Evolutionary conservation across 2,329 filamentous ascomycete genomes (phyloP), one percentile per base, ranked within the genome.

Genomic region (Fusarium goolgardi): DNA sequence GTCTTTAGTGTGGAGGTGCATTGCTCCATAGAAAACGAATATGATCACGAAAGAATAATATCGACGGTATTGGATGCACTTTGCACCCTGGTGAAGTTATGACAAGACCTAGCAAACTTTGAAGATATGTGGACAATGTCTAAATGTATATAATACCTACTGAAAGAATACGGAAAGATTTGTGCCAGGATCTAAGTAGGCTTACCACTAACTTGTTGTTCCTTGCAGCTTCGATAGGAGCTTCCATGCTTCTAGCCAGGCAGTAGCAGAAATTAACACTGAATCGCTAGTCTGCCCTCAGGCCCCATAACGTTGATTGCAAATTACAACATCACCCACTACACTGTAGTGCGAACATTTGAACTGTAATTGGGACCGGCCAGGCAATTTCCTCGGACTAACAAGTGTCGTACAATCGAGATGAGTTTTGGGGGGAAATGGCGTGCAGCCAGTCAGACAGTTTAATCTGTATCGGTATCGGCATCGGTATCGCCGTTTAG

Each of bases 211-310:
- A 60, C 15, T 35, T 45, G 10, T 37, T 65, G 32, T 69, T 69
- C 65, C 50, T 51, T 50, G 41, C 25, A 54, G 51, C 65, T 68
- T 68, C 65, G 55, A 65, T 34, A 37, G 25, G 40, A 46, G 46
- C 55, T 56, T 66, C 55, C 9, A 66, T 50, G 51, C 43, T 56
- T 63, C 34, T 41, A 56, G 47, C 39, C 37, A n/a, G 35, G 29
- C 12, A 32, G 40, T 40, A 41, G 43, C 25, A 50, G 47, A 40
- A 37, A 43, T 31, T 59, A 44, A 34, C n/a, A 50, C 37, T 55
- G 55, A 41, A 55, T 65, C 60, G 54, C 43, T 65, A 65, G 62
- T 31, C 25, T 54, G 23, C 16, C 27, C 10, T 20, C 27, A 54
- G 50, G 54, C 60, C 44, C 62, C 60, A 65, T 60, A 55, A 34